A percentile compares a stretch with the other conserved stretches of the same genome.
phyloP scores from a whole-genome alignment of 805 yeast genomes.

The Pichia thaimueangensis region DNA sequence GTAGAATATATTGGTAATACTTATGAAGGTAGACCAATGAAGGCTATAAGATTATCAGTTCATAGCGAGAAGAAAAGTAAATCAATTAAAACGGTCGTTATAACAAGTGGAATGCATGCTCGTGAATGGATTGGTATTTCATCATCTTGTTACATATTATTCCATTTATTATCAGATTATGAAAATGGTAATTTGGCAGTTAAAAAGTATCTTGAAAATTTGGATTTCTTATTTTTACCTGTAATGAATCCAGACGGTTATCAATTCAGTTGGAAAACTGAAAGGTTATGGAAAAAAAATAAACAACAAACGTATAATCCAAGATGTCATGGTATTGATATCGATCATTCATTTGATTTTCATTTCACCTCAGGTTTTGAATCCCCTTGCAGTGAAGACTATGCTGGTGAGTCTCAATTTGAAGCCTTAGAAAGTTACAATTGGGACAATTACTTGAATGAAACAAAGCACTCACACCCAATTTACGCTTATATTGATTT shows the following conservation, averaged over 20 bases:
- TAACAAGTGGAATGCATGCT: conserved; percentile 84
- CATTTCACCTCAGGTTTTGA: conserved; percentile 60
- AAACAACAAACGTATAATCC: conserved; percentile 67
- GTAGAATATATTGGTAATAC: conserved; percentile 71
- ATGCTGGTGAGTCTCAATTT: conserved; percentile 68
- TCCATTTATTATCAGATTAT: conserved; percentile 41
- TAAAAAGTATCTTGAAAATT: conserved; percentile 41
- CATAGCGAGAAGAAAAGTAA: conserved; percentile 29
- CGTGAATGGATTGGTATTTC: conserved; percentile 85
- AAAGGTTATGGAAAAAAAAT: conserved; percentile 85
- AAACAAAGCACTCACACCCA: conserved; percentile 47
- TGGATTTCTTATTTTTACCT: conserved; percentile 75
- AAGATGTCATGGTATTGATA: conserved; percentile 74
- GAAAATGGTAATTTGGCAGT: conserved; percentile 36
- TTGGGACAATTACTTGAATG: conserved; percentile 42
- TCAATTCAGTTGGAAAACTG: conserved; percentile 70
- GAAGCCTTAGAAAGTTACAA: conserved; percentile 55
- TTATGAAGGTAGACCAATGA: conserved; percentile 64
- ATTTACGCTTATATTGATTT: conserved; percentile 75
- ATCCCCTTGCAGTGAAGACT: conserved; percentile 77
- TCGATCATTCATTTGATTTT: conserved; percentile 76
- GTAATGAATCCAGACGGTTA: conserved; percentile 91
- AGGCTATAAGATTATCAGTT: conserved; percentile 58
- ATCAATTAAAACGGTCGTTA: conserved; percentile 55
- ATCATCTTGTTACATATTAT: conserved; percentile 53